Percentiles rank a stretch among this genome's conserved stretches.
phyloP scores from a whole-genome alignment of 257 asterid species.

The Gynochthodes officinalis region DNA sequence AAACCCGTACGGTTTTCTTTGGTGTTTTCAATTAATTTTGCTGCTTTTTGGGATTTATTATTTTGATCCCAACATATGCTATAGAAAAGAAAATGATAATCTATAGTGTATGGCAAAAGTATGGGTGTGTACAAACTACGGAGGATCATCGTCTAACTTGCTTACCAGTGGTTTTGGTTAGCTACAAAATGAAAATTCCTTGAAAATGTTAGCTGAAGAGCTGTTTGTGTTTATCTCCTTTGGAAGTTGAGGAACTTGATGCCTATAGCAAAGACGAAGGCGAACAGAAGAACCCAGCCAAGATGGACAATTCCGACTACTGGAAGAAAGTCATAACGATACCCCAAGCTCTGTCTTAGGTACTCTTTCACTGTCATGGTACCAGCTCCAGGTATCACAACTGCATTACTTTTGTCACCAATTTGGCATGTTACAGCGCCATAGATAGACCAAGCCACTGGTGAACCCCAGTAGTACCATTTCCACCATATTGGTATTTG shows the following conservation, averaged over 20 bases:
- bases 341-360: conserved; percentile 35
- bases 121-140: too few relatives aligned
- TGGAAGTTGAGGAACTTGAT: conserved; percentile 53
- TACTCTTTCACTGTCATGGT: conserved; percentile 27
- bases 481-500: conserved; percentile 61
- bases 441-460: conserved; percentile 48
- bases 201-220: background rate
- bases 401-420: conserved; percentile 27
- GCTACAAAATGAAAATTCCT: too few relatives aligned
- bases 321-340: conserved; percentile 38
- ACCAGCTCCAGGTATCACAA: conserved; percentile 41
- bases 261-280: conserved; percentile 33
- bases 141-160: too few relatives aligned
- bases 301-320: conserved; percentile 40
- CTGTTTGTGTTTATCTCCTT: conserved; percentile 26
- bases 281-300: conserved; percentile 38
- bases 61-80: too few relatives aligned
- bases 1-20: too few relatives aligned
- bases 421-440: conserved; percentile 41
- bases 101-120: too few relatives aligned
- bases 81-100: too few relatives aligned
- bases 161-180: too few relatives aligned
- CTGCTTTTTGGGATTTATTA: too few relatives aligned
- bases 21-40: too few relatives aligned
- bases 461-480: conserved; percentile 58